A percentile compares a stretch with the other conserved stretches of the same genome.
phyloP scores from a whole-genome alignment of 1,284 basidiomycete species.

The Rhodotorula sp. region DNA sequence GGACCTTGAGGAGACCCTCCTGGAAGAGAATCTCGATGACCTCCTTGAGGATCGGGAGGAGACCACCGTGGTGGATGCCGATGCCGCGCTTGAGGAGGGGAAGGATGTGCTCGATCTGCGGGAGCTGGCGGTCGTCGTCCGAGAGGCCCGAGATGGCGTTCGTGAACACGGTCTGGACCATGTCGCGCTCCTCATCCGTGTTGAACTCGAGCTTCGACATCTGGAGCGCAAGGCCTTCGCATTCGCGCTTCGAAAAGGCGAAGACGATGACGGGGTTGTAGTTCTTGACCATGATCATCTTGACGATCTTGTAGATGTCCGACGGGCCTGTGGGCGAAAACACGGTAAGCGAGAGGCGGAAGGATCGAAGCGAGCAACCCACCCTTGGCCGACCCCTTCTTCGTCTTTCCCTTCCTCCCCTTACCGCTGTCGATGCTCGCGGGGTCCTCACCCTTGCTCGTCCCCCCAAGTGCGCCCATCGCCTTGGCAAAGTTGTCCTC shows the following conservation, averaged over 20 bases:
- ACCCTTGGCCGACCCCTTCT: constrained; percentile 90
- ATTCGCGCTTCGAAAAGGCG: constrained; percentile 97
- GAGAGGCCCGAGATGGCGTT: constrained; percentile 91
- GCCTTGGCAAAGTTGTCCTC: constrained; percentile 98
- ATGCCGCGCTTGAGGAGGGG: constrained; percentile 93
- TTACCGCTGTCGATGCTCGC: constrained; percentile 51
- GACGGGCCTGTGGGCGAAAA: constrained; percentile 66
- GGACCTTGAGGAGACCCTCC: constrained; percentile 97
- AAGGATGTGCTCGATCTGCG: constrained; percentile 90
- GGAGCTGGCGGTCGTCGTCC: constrained; percentile 82
- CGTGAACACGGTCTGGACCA: constrained; percentile 85
- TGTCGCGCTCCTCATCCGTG: constrained; percentile 84
- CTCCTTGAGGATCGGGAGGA: constrained; percentile 96
- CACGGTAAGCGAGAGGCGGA: neutral
- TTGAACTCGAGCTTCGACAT: constrained; percentile 98
- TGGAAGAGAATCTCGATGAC: constrained; percentile 99
- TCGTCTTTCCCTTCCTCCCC: constrained; percentile 83
- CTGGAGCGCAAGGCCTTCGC: constrained; percentile 85
- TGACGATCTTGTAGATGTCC: constrained; percentile 97
- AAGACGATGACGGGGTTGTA: constrained; percentile 99
- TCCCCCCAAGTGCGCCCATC: constrained; percentile 87
- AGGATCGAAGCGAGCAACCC: constrained; percentile 30
- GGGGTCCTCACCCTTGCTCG: constrained; percentile 81
- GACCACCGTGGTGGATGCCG: constrained; percentile 97
- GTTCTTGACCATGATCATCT: constrained; percentile 98